Evolutionary conservation across 805 yeast species (phyloP), one percentile per base, ranked within the genome.

Genomic region (Wickerhamiella australiensis): DNA sequence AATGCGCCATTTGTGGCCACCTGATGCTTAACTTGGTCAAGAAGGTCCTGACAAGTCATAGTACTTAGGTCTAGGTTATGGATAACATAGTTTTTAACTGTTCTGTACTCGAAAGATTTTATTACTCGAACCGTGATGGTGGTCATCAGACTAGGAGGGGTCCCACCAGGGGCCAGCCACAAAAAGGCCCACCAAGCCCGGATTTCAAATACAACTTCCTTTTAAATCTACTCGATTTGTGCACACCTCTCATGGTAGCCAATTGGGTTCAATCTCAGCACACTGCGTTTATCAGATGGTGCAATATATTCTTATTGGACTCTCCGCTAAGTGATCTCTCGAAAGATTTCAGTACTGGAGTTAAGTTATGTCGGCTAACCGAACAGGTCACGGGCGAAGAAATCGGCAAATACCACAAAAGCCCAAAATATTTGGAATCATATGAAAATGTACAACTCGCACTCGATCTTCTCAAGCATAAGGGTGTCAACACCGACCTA

Each of bases 61-160:
- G 66, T 68, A 52, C 79, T 75, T 59, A 92, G 74, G 65, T 92
- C 84, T 46, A 86, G 73, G 56, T 80, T 75, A 23, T 73, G 76
- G 42, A 87, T 65, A 7, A 88, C 76, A 53, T 80, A 69, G 61
- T 85, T 86, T 62, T 80, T 81, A 46, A 85, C 88, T 58, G 90
- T 87, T 67, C 96, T 74, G 67, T 83, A 85, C 21, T 92, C 90
- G 63, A 92, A 92, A 1, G 96, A 86, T 62, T 90, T 90, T 60
- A 92, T 77, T 20, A 92, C 76, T 52, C 98, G 76, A 5, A 92
- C 73, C 0, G 98, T 92, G 38, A 92, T 65, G 12, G 86, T 77
- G 0, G 95, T 22, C 49, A 46, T 46, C 40, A n/a, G n/a, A 20
- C 15, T n/a, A 20, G 21, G 42, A 26, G 23, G 42, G 42, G 42